Base-by-base conservation (phyloP, 331 rosid genomes). In the Erythrophleum ivorense region DNA sequence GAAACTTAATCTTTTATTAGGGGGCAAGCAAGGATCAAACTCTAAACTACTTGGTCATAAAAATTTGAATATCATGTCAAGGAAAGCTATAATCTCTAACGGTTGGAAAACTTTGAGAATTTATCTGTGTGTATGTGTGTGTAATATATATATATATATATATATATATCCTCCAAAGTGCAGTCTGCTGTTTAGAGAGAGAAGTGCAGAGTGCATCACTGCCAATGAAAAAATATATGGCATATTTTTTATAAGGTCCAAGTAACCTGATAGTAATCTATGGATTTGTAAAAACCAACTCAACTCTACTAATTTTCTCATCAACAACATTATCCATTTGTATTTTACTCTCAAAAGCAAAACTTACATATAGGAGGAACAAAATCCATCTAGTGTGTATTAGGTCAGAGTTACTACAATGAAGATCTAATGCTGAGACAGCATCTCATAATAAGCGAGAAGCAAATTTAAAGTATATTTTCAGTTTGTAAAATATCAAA, bases 401-500 rank as follows among this genome's bases (percentile, higher is more conserved):
- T 59, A 82, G 41, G 24, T 38, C 19, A 67, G 71, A 49, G 50
- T 71, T 46, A 11, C 21, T 46, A 52, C 64, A 40, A 52, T 67
- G 81, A 43, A 29, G 69, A 77, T 53, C 46, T 34, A 75, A 78
- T 46, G 33, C 66, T 76, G 73, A 34, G 75, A 73, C 68, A 33
- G 58, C 10, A 31, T 53, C 68, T 80, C 64, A 58, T 58, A 58
- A 52, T 48, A 60, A 3, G 40, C 18, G 6, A 58, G 43, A 70
- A 76, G 45, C 58, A 81, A 19, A 41, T n/a, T 74, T 68, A 40
- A 53, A 74, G 74, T 69, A 55, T 38, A 71, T n/a, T 33, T 3
- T 62, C 14, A 59, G 66, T 64, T 74, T 59, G 60, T 43, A 54
- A 66, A 78, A 72, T 72, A 54, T 40, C 68, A 71, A 77, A 77